Evolutionary conservation across 2,329 filamentous ascomycete species (phyloP), one percentile per base, ranked within the genome.

Genomic region (Chaetoscypha palmicola): DNA sequence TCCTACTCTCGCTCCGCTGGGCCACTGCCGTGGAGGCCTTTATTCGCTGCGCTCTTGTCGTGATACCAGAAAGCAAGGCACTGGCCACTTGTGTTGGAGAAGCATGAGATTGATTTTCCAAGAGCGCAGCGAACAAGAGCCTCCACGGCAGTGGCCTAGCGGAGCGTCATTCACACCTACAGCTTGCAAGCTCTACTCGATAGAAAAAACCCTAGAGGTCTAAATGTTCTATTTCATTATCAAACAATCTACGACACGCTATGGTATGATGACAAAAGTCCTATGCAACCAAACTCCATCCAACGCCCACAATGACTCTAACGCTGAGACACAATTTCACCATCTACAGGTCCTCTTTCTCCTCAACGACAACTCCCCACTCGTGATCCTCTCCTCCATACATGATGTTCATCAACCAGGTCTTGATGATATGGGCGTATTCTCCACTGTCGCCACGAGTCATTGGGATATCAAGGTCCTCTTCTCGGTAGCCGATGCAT

Each of bases 331-430:
- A 17, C 12, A 17, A 16, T 17, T 19, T 17, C n/a, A 16, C 5
- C 34, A 30, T 28, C 22, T 28, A 41, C 12, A 47, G 8, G 10
- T 45, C 38, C 33, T 47, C 38, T 54, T 79, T 73, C 63, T 85
- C 79, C 41, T 76, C 68, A 26, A 89, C 71, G 26, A 84, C 72
- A 43, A 86, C 73, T 26, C 76, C 80, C 83, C 84, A 89, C 37
- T 76, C 68, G 61, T 88, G 82, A 46, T 80, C 59, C 58, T 74
- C 76, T 46, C 73, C 73, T 48, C 83, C 83, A 20, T 57, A 88
- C 80, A 86, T 87, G 65, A 89, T 86, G 53, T 82, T 78, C 51
- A 72, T 69, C 51, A 89, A 67, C 75, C 76, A 83, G 28, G 66
- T 66, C 72, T 86, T 88, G 62, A 88, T 67, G 63, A 70, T 69